These are phyloP conservation scores for Kwoniella shivajii DNA, from an alignment of 1,284 basidiomycete genomes.

Conservation along the genomic window DNA sequence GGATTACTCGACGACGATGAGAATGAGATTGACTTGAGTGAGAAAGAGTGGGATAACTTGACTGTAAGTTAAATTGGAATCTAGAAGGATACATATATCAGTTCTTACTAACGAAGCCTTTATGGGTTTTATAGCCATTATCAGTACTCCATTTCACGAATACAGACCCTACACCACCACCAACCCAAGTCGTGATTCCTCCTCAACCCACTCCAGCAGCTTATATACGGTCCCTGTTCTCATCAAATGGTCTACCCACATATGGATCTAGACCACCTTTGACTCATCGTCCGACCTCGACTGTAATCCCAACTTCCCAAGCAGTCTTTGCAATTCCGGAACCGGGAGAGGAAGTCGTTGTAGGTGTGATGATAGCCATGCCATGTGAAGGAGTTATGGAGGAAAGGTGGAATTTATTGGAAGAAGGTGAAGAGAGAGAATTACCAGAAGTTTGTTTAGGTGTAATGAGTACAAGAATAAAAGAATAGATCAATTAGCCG, in stretches of 20 bases:
- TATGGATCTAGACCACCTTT: neutral
- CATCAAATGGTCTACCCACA: slow-evolving; percentile 1
- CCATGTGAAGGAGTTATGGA: slow-evolving; percentile 26
- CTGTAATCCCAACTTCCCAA: slow-evolving; percentile 3
- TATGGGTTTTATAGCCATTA: slow-evolving; percentile 25
- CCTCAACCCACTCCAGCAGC: slow-evolving; percentile 8
- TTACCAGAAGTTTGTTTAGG: slow-evolving; percentile 44
- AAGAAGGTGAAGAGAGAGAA: slow-evolving; percentile 31
- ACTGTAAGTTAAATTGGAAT: slow-evolving; percentile 20
- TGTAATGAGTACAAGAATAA: slow-evolving; percentile 27
- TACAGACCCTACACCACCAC: neutral
- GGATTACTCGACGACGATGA: neutral
- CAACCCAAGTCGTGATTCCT: slow-evolving; percentile 1
- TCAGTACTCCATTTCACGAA: slow-evolving; percentile 20
- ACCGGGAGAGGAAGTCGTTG: slow-evolving; percentile 29
- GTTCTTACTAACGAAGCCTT: neutral
- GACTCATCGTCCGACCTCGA: neutral
- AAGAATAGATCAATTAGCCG: no score
- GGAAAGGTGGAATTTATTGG: slow-evolving; percentile 22
- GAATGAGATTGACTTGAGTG: neutral
- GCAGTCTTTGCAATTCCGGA: slow-evolving; percentile 21
- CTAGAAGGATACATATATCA: neutral
- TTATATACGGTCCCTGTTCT: slow-evolving; percentile 21
- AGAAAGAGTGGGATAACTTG: slow-evolving; percentile 24
- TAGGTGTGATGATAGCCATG: slow-evolving; percentile 48